Conservation (phyloP, 371 early-diverging fungal species). For the Sporodiniella umbellata region DNA sequence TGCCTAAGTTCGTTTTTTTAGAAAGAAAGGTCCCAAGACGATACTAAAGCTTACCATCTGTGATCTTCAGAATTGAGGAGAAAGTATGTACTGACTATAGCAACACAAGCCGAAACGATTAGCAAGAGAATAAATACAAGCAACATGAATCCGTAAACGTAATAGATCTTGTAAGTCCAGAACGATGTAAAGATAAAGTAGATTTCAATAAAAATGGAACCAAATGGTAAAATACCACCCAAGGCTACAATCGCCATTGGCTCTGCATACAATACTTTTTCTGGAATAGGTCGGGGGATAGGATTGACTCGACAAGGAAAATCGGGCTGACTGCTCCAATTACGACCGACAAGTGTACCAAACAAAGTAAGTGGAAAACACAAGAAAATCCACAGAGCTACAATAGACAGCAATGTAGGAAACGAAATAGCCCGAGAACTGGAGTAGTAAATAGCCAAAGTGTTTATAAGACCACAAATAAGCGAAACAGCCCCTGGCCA, state of each 20-base stretch:
- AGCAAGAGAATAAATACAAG: slow-evolving; percentile 71
- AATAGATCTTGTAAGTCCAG: slow-evolving; percentile 83
- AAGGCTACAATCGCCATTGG: slow-evolving; percentile 58
- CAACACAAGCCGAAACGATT: slow-evolving; percentile 72
- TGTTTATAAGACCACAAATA: slow-evolving; percentile 66
- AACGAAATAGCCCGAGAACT: slow-evolving; percentile 83
- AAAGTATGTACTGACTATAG: slow-evolving; percentile 79
- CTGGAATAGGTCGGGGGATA: slow-evolving; percentile 79
- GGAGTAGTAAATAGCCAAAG: slow-evolving; percentile 70
- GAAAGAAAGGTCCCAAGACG: no score
- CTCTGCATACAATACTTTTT: slow-evolving; percentile 71
- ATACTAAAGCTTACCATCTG: slow-evolving; percentile 64
- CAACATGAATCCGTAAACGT: slow-evolving; percentile 83
- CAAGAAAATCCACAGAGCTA: slow-evolving; percentile 74
- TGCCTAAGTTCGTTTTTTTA: no score
- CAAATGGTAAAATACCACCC: slow-evolving; percentile 85
- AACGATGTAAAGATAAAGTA: slow-evolving; percentile 85
- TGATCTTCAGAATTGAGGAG: slow-evolving; percentile 84
- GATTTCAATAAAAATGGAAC: slow-evolving; percentile 82
- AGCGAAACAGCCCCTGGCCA: slow-evolving; percentile 66
- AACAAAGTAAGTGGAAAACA: slow-evolving; percentile 77
- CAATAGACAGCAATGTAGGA: slow-evolving; percentile 64
- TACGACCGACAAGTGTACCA: slow-evolving; percentile 74
- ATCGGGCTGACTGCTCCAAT: slow-evolving; percentile 61
- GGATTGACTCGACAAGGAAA: slow-evolving; percentile 85